phyloP scores from a whole-genome alignment of 805 yeast species.

The Lipomyces kockii region DNA sequence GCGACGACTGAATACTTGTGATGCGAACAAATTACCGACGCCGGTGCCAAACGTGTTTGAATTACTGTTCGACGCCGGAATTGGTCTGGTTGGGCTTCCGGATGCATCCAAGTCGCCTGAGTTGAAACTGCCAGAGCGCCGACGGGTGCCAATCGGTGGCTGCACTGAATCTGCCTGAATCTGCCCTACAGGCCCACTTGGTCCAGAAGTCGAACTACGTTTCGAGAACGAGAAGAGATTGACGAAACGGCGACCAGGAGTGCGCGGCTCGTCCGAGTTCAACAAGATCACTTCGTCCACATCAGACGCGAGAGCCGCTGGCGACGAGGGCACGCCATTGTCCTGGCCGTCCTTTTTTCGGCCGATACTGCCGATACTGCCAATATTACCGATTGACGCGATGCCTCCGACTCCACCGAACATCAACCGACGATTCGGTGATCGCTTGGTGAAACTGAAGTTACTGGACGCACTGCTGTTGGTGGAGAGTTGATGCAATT shows the following conservation, averaged over 20 bases:
- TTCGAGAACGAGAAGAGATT: slow-evolving; percentile 27
- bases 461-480: slow-evolving; percentile 16
- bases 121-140: slow-evolving; percentile 20
- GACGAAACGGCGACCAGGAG: slow-evolving; percentile 27
- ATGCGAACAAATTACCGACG: slow-evolving; percentile 26
- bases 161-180: slow-evolving; percentile 4
- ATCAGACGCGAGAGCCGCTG: slow-evolving; percentile 10
- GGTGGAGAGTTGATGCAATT: neutral
- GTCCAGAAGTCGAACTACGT: slow-evolving; percentile 7
- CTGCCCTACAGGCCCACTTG: slow-evolving; percentile 6
- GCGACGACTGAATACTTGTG: slow-evolving; percentile 22
- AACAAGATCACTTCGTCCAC: slow-evolving; percentile 23
- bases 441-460: slow-evolving; percentile 20
- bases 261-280: slow-evolving; percentile 24
- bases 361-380: slow-evolving; percentile 23
- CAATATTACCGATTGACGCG: slow-evolving; percentile 23
- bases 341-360: slow-evolving; percentile 32
- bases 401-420: slow-evolving; percentile 25
- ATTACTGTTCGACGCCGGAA: neutral
- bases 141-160: slow-evolving; percentile 31
- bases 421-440: slow-evolving; percentile 21
- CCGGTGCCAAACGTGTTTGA: slow-evolving; percentile 17
- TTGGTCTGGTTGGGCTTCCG: neutral
- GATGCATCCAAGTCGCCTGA: slow-evolving; percentile 4
- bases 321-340: slow-evolving; percentile 1